A percentile compares a stretch with the other conserved stretches of the same genome.
Conservation (phyloP, 148 eudicot species). For the Rhododendron molle region DNA sequence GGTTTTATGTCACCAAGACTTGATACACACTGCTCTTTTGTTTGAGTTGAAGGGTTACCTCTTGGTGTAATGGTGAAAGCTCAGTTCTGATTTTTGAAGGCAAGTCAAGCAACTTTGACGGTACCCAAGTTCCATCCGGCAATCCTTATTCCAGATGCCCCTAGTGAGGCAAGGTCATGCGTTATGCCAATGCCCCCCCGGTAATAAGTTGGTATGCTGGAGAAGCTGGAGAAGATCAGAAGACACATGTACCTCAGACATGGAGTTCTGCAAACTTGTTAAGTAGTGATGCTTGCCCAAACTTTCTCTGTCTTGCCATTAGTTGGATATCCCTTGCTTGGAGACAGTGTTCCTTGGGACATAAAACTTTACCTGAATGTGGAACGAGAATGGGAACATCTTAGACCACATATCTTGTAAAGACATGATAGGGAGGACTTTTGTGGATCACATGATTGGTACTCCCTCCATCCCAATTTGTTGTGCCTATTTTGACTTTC, state of each 20-base stretch:
- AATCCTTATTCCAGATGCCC: not conserved
- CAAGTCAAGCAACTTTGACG: not conserved
- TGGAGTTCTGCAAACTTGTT: not conserved
- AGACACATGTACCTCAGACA: not conserved
- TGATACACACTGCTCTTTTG: not conserved
- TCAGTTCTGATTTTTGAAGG: not conserved
- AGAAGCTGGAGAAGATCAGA: not conserved
- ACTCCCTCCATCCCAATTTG: no score
- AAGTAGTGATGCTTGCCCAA: not conserved
- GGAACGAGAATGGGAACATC: no score
- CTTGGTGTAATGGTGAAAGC: not conserved
- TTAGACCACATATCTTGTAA: no score
- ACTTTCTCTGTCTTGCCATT: no score
- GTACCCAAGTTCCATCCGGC: not conserved
- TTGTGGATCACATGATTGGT: no score
- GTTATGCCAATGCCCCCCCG: not conserved
- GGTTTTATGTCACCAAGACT: not conserved
- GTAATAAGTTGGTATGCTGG: not conserved
- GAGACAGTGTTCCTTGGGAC: no score
- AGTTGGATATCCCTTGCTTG: no score
- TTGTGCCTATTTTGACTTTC: no score
- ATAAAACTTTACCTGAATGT: no score
- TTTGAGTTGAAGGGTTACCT: not conserved
- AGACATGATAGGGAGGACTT: no score
- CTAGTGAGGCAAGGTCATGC: not conserved